Evolutionary conservation across 2,329 filamentous ascomycete species (phyloP).

Genomic region (Geoglossum cookeanum): DNA sequence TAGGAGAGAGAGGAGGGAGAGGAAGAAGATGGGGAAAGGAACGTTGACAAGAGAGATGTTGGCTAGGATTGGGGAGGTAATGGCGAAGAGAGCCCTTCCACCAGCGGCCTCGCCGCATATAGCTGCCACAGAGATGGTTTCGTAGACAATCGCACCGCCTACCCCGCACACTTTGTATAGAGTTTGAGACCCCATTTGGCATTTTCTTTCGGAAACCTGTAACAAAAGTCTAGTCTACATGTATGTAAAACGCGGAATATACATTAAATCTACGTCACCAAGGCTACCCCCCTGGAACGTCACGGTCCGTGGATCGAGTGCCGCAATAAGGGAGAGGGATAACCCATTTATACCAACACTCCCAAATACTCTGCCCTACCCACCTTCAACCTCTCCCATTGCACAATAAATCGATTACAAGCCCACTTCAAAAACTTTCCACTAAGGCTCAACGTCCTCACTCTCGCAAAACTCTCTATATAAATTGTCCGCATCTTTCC

Average conservation of each 20-base stretch:
- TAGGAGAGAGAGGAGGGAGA: slow-evolving; percentile 31
- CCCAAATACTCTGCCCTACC: slow-evolving; percentile 4
- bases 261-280: too few relatives aligned
- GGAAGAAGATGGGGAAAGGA: slow-evolving; percentile 34
- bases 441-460: slow-evolving; percentile 64
- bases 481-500: slow-evolving; percentile 57
- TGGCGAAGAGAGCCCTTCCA: slow-evolving; percentile 24
- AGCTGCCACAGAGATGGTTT: background rate
- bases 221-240: too few relatives aligned
- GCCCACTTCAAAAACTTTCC: slow-evolving; percentile 55
- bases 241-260: too few relatives aligned
- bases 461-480: slow-evolving; percentile 82
- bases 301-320: too few relatives aligned
- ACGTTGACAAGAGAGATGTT: slow-evolving; percentile 39
- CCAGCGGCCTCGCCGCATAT: background rate
- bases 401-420: slow-evolving; percentile 64
- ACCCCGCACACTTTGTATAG: too few relatives aligned
- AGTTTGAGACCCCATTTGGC: too few relatives aligned
- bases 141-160: too few relatives aligned
- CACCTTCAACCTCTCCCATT: slow-evolving; percentile 46
- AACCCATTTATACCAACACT: background rate
- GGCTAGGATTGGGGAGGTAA: slow-evolving; percentile 41
- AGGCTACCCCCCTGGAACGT: too few relatives aligned
- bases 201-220: too few relatives aligned
- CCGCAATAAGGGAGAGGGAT: too few relatives aligned